Conservation (phyloP, 192 early-diverging fungal species). For the Coemansia reversa region DNA sequence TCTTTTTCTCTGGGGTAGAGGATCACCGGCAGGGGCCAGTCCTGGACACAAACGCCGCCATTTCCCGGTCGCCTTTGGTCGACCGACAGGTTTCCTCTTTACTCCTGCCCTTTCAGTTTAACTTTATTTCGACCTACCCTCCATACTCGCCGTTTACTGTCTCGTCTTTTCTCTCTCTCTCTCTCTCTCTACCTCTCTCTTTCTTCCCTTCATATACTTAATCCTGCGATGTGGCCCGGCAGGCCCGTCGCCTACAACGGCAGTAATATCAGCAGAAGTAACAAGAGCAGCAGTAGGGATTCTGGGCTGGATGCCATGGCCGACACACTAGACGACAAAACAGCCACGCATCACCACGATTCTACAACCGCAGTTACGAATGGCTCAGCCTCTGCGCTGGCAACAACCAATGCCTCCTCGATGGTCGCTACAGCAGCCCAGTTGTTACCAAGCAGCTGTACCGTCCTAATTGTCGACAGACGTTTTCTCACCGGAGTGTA, state of each 20-base stretch:
- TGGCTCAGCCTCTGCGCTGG: neutral
- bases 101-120: constrained; percentile 3
- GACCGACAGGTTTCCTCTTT: constrained; percentile 2
- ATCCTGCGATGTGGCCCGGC: constrained; percentile 19
- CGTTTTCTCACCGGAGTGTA: constrained; percentile 50
- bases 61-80: constrained; percentile 14
- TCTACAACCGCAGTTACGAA: constrained; percentile 10
- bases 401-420: constrained; percentile 2
- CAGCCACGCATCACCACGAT: constrained; percentile 14
- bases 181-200: neutral
- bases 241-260: constrained; percentile 6
- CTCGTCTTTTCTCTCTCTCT: neutral
- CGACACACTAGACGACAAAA: constrained; percentile 12
- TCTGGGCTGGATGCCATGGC: constrained; percentile 2
- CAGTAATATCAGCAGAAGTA: constrained; percentile 11
- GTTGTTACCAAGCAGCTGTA: constrained; percentile 52
- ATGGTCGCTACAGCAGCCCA: constrained; percentile 4
- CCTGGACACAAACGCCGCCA: neutral
- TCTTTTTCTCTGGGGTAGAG: neutral
- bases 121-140: constrained; percentile 13
- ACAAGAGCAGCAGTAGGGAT: constrained; percentile 23
- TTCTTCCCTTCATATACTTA: neutral
- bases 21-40: neutral
- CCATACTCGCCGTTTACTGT: neutral
- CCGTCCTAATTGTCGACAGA: constrained; percentile 53